Percentiles rank a stretch among this genome's conserved stretches.
Evolutionary conservation across 1,284 basidiomycete genomes (phyloP).

Genomic region (Quambalaria eucalypti): DNA sequence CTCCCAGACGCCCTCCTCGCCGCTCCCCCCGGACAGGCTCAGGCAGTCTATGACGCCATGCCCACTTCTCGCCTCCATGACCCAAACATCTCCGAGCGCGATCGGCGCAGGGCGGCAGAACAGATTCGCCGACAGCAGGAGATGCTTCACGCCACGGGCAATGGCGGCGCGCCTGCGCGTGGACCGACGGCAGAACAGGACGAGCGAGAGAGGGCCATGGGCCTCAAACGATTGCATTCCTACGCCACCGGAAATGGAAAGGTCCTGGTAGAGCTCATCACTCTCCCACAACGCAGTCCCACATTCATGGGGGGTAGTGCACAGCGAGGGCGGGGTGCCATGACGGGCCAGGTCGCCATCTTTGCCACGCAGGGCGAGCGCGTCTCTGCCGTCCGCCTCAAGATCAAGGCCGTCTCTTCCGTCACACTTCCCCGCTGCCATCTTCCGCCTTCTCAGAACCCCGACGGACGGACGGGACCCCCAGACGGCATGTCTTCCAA

Average conservation of each 20-base stretch:
- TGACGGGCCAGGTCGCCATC: slow-evolving; percentile 20
- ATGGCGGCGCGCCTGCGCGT: background rate
- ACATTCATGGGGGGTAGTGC: slow-evolving; percentile 37
- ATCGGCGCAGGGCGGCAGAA: background rate
- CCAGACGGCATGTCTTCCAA: slow-evolving; percentile 2
- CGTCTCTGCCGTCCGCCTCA: slow-evolving; percentile 23
- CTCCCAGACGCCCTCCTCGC: slow-evolving; percentile 1
- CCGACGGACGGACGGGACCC: background rate
- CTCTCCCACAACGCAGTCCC: slow-evolving; percentile 26
- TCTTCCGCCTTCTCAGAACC: background rate
- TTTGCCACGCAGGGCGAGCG: slow-evolving; percentile 15
- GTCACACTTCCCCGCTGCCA: background rate
- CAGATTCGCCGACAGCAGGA: background rate
- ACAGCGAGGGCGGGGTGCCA: slow-evolving; percentile 24
- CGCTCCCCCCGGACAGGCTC: slow-evolving; percentile 6
- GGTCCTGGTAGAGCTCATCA: slow-evolving; percentile 17
- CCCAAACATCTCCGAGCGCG: background rate
- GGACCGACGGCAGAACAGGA: background rate
- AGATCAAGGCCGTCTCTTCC: slow-evolving; percentile 7
- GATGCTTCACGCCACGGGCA: background rate
- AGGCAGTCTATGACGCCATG: background rate
- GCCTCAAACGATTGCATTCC: slow-evolving; percentile 14
- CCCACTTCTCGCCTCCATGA: slow-evolving; percentile 1
- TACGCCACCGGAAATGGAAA: slow-evolving; percentile 17
- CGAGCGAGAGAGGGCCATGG: slow-evolving; percentile 3